phyloP scores from a whole-genome alignment of 2,329 filamentous ascomycete species.

The Epichloe sylvatica region DNA sequence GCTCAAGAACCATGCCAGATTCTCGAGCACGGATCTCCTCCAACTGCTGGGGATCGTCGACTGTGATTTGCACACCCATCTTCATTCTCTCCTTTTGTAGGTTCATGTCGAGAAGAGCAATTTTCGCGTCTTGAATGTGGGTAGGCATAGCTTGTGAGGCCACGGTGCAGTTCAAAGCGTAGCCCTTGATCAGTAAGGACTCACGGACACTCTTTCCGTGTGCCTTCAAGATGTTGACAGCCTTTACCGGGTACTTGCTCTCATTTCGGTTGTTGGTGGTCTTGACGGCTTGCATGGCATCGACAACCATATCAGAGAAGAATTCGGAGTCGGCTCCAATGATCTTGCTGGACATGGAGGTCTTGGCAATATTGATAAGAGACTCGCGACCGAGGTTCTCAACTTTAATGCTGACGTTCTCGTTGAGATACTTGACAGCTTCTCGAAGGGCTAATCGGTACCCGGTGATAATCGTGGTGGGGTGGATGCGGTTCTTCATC shows the following conservation, averaged over 20 bases:
- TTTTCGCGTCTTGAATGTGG: slow-evolving; percentile 82
- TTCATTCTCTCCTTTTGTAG: slow-evolving; percentile 99
- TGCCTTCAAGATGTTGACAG: slow-evolving; percentile 95
- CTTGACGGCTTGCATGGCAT: slow-evolving; percentile 92
- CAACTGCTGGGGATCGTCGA: slow-evolving; percentile 91
- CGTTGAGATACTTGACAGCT: slow-evolving; percentile 97
- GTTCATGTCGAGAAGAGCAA: slow-evolving; percentile 95
- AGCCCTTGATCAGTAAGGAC: slow-evolving; percentile 85
- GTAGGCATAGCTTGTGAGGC: slow-evolving; percentile 98
- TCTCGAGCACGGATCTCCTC: slow-evolving; percentile 94
- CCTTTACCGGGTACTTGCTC: slow-evolving; percentile 95
- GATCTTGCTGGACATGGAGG: slow-evolving; percentile 98
- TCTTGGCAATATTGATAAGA: slow-evolving; percentile 89
- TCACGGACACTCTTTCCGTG: slow-evolving; percentile 87
- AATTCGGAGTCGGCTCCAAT: slow-evolving; percentile 93
- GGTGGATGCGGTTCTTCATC: slow-evolving; percentile 99
- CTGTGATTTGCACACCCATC: slow-evolving; percentile 92
- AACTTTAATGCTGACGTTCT: slow-evolving; percentile 93
- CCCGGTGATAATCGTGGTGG: slow-evolving; percentile 96
- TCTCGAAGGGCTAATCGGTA: slow-evolving; percentile 91
- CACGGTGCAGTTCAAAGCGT: slow-evolving; percentile 96
- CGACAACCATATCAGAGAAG: slow-evolving; percentile 93
- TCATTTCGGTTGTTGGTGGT: slow-evolving; percentile 81
- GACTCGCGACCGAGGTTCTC: slow-evolving; percentile 83
- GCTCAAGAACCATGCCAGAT: slow-evolving; percentile 81